Base-by-base conservation (phyloP, 352 stramenopile genomes). In the Chrysophaeum taylorii region DNA sequence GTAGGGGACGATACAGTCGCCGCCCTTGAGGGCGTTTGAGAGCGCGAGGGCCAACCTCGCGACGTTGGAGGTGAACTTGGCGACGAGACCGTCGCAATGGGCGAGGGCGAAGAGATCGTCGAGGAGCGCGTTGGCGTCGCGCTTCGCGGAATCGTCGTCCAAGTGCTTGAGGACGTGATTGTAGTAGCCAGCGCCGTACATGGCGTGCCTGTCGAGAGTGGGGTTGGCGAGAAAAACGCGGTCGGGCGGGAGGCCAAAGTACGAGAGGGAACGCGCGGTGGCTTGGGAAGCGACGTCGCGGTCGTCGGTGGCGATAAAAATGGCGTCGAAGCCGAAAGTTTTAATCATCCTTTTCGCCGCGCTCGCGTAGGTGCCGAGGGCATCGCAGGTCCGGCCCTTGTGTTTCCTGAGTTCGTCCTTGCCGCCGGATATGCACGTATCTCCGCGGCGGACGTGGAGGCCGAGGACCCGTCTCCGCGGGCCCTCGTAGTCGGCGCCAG, bases 11-110 rank as follows among this genome's bases (percentile, higher is more conserved):
- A 66, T 35, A 36, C 57, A 66, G 57, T 66, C 57, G 57, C 57
- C 57, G 57, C 57, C 57, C 33, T 45, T 41, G 14, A 7, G 18
- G 2, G 57, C 57, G 14, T 16, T 45, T 1, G 31, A 42, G 33
- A 66, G 57, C 31, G 57, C 57, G 57, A 66, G 4, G 57, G 57
- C 57, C 33, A 48, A 36, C 2, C 57, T 31, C 1, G 31, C 57
- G 57, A 66, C 36, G 36, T 66, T 66, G 57, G 33, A 48, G 33
- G 57, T 66, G 35, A 66, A 66, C 57, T 45, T 66, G 31, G 18
- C 57, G 57, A 66, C 57, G 35, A 66, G 45, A 36, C 15, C 31
- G 27, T 42, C 5, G 45, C 12, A 4, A 2, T 27, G 14, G 12
- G 35, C 57, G 33, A 66, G 57, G 57, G 45, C 33, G 33, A 66